These are phyloP conservation scores for Aspergillus asperescens DNA, from an alignment of 495 filamentous ascomycete species.

Conservation along the genomic window DNA sequence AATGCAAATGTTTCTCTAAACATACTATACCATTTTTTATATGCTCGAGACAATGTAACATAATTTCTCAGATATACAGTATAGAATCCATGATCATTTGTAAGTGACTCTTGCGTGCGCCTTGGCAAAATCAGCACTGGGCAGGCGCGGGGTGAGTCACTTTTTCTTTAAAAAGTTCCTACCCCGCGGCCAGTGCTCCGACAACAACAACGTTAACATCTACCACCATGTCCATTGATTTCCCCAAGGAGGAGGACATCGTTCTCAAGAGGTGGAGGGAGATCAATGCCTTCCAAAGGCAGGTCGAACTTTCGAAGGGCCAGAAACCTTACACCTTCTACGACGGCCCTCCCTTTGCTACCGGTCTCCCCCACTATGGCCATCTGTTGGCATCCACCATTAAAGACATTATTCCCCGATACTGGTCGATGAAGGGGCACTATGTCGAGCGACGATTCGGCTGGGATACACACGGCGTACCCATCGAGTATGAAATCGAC, in stretches of 20 bases:
- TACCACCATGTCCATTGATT: constrained; percentile 75
- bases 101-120: too few species aligned
- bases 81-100: too few species aligned
- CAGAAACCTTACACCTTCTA: constrained; percentile 65
- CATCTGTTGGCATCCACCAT: constrained; percentile 94
- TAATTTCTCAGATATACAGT: not conserved
- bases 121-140: constrained; percentile 26
- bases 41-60: not conserved
- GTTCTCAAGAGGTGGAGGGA: constrained; percentile 79
- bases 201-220: constrained; percentile 17
- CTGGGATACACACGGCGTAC: constrained; percentile 93
- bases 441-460: constrained; percentile 70
- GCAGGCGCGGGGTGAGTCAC: constrained; percentile 38
- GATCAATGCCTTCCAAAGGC: constrained; percentile 79
- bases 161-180: constrained; percentile 18
- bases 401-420: constrained; percentile 94
- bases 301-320: constrained; percentile 68
- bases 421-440: constrained; percentile 96
- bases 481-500: constrained; percentile 97
- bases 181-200: constrained; percentile 22
- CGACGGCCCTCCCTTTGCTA: constrained; percentile 59
- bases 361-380: constrained; percentile 88
- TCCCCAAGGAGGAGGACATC: constrained; percentile 82
- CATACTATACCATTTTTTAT: not conserved
- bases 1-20: not conserved